Base-by-base conservation (phyloP, 106 monocot species). In the Ottelia alismoides region DNA sequence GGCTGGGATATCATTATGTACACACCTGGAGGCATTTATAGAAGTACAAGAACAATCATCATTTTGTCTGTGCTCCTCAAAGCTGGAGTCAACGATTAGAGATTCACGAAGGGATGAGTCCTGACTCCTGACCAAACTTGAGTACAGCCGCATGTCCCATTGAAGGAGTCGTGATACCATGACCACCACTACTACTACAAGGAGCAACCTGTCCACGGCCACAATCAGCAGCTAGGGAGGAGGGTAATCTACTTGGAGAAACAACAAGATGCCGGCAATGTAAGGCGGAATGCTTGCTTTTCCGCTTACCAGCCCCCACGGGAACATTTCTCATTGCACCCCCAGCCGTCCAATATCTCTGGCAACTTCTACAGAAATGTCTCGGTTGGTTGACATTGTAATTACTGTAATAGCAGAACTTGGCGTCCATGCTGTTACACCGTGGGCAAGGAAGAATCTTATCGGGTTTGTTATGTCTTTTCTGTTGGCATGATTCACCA, bases 281-380 rank as follows among this genome's bases (percentile, higher is more conserved):
- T 17, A 30, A 23, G 35, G 53, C 28, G 9, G 63, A 68, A 45
- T 31, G 26, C 58, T 69, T 74, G 57, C 12, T 68, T 47, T 74
- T 74, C 31, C 74, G 74, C 32, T n/a, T n/a, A n/a, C n/a, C n/a
- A n/a, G n/a, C n/a, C n/a, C n/a, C n/a, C n/a, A n/a, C n/a, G n/a
- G n/a, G n/a, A n/a, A n/a, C n/a, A n/a, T n/a, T n/a, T n/a, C n/a
- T n/a, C n/a, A n/a, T n/a, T n/a, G n/a, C n/a, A n/a, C n/a, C n/a
- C n/a, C n/a, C n/a, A n/a, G n/a, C n/a, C n/a, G n/a, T n/a, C n/a
- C n/a, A n/a, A n/a, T n/a, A n/a, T n/a, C n/a, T n/a, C n/a, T n/a
- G n/a, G n/a, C n/a, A n/a, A n/a, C n/a, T n/a, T n/a, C n/a, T 52
- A 49, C 75, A 75, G 59, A 75, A 75, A 59, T 75, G 75, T 7